Conservation (phyloP, 345 rosid genomes). For the Arabis hirsuta region DNA sequence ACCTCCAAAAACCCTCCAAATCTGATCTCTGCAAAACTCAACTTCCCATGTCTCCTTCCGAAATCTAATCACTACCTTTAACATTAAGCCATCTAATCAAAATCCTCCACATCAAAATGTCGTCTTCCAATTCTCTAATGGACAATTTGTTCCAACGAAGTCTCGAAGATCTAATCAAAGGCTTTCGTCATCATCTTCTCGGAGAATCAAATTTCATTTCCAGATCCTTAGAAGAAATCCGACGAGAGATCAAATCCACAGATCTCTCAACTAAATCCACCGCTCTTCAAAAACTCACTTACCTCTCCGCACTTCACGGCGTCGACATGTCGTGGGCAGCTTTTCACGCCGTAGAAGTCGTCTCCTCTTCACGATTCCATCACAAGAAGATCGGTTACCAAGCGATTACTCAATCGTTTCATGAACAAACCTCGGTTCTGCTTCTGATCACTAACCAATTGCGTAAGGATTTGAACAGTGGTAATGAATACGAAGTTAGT, state of each 20-base stretch:
- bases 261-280: conserved; percentile 77
- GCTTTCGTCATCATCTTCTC: conserved; percentile 65
- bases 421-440: conserved; percentile 74
- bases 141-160: conserved; percentile 80
- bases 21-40: no score
- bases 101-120: conserved; percentile 43
- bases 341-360: conserved; percentile 84
- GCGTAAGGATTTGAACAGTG: conserved; percentile 74
- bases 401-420: conserved; percentile 76
- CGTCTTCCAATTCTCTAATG: conserved; percentile 64
- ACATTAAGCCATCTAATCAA: background rate
- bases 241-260: conserved; percentile 79
- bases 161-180: conserved; percentile 85
- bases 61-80: no score
- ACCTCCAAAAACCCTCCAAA: no score
- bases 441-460: conserved; percentile 79
- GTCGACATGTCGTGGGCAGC: conserved; percentile 88
- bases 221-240: conserved; percentile 75
- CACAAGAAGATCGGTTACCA: conserved; percentile 76
- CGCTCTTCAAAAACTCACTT: conserved; percentile 82
- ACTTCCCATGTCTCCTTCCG: no score
- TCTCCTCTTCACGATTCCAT: conserved; percentile 71
- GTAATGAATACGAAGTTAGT: conserved; percentile 71
- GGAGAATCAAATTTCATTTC: conserved; percentile 66
- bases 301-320: conserved; percentile 69